Conservation (phyloP, 805 yeast species). For the Candida ascalaphidarum region DNA sequence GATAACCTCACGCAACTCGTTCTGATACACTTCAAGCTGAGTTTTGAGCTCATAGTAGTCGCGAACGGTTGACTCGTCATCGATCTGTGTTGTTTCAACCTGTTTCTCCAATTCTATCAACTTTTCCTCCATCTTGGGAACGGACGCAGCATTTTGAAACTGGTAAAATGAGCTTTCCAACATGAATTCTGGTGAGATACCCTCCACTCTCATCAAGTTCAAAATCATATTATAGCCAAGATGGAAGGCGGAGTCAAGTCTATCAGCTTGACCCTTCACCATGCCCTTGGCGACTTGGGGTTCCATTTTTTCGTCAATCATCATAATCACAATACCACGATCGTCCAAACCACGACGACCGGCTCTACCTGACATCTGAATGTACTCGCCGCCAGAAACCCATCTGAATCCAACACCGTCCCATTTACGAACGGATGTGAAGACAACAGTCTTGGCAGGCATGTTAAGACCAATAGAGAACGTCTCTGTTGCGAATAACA, state of each 20-base stretch:
- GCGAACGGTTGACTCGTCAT: constrained; percentile 58
- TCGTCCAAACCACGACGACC: constrained; percentile 99
- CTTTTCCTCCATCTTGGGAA: constrained; percentile 73
- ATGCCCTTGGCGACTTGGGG: constrained; percentile 98
- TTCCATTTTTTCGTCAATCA: constrained; percentile 99
- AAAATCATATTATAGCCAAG: constrained; percentile 95
- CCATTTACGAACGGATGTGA: constrained; percentile 96
- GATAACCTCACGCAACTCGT: constrained; percentile 71
- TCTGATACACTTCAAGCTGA: constrained; percentile 61
- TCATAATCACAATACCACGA: constrained; percentile 97
- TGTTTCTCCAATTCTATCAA: constrained; percentile 45
- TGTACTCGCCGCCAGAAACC: constrained; percentile 99
- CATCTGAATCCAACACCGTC: constrained; percentile 97
- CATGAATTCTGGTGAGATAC: constrained; percentile 97
- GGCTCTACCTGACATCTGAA: constrained; percentile 99
- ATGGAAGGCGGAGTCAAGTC: constrained; percentile 96
- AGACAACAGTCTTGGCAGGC: constrained; percentile 99
- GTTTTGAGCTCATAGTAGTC: constrained; percentile 78
- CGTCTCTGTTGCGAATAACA: constrained; percentile 95
- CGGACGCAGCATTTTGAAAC: constrained; percentile 87
- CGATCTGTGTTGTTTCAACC: constrained; percentile 40
- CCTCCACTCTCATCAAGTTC: constrained; percentile 94
- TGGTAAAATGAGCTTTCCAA: constrained; percentile 89
- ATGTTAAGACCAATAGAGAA: constrained; percentile 96
- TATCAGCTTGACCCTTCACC: constrained; percentile 98